Evolutionary conservation across 2,329 filamentous ascomycete species (phyloP), one percentile per base, ranked within the genome.

Genomic region (Penicillium psychrosexuale): DNA sequence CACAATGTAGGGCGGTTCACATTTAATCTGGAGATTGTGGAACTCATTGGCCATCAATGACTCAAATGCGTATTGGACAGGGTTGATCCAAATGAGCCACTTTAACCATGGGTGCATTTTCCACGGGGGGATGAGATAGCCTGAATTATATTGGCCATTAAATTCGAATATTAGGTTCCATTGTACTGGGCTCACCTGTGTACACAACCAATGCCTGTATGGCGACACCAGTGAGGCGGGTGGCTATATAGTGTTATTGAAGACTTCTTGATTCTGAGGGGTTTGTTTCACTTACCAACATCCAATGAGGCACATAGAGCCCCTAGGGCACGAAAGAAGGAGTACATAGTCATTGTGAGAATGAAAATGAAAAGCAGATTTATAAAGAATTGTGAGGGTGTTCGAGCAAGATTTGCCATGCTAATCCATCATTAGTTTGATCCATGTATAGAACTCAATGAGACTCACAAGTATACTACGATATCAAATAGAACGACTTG

Each of bases 11-110:
- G 82, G 80, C 2, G 78, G 66, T 2, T 76, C 76, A 59, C 85
- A 88, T 53, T 79, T 65, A 28, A 87, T 77, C 1, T 79, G 69
- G 1, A 85, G 70, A 30, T 75, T 71, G 55, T 87, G 79, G 54
- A 91, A 90, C 66, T 91, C 88, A 62, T 91, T 91, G 0, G 84
- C 77, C 65, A 90, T 77, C 0, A 91, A 69, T 0, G 81, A 82
- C 60, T 90, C 84, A 54, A 90, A 91, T 0, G 79, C 84, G 55
- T 90, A 90, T 0, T 87, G 82, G 3, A 91, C 73, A 0, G 87
- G 87, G 59, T 88, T 80, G 22, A 87, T 80, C 82, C 83, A 86
- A 57, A 80, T 85, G 3, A 87, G 67, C 84, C 84, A 87, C 54
- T 75, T 75, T 24, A 87, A 80, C 83, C 83, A 87, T 0, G 80